These are phyloP conservation scores for Conoideocrella luteorostrata DNA, from an alignment of 2,329 filamentous ascomycete species.

Conservation along the genomic window DNA sequence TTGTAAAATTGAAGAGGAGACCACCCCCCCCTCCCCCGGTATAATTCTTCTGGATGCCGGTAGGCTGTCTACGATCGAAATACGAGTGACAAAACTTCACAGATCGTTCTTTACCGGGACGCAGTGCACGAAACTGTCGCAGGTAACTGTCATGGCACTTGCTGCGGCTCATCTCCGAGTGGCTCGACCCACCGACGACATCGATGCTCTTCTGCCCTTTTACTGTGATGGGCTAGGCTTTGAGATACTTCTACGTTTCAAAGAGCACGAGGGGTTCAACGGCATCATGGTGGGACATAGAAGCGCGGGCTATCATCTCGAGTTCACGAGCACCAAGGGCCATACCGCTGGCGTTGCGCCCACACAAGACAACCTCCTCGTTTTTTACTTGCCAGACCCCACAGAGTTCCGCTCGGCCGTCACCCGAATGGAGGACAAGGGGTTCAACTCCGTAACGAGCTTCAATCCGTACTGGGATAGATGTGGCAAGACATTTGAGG, in stretches of 20 bases:
- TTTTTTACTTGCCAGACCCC: constrained; percentile 34
- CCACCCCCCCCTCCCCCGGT: too few species aligned
- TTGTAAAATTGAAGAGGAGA: too few species aligned
- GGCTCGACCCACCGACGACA: constrained; percentile 33
- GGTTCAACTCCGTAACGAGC: constrained; percentile 28
- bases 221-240: constrained; percentile 36
- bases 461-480: constrained; percentile 40
- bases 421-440: constrained; percentile 25
- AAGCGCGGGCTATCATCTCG: constrained; percentile 33
- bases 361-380: constrained; percentile 36
- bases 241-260: constrained; percentile 25
- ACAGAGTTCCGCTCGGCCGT: constrained; percentile 23
- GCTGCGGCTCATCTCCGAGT: constrained; percentile 29
- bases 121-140: too few species aligned
- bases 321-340: constrained; percentile 31
- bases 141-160: constrained; percentile 13
- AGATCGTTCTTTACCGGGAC: too few species aligned
- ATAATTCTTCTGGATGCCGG: too few species aligned
- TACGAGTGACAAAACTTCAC: too few species aligned
- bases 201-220: constrained; percentile 32
- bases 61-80: too few species aligned
- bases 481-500: constrained; percentile 37
- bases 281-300: constrained; percentile 35
- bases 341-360: constrained; percentile 30
- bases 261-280: constrained; percentile 32